Percentiles rank a stretch among this genome's conserved stretches.
Evolutionary conservation across 257 asterid genomes (phyloP).

Genomic region (Coffea eugenioides): DNA sequence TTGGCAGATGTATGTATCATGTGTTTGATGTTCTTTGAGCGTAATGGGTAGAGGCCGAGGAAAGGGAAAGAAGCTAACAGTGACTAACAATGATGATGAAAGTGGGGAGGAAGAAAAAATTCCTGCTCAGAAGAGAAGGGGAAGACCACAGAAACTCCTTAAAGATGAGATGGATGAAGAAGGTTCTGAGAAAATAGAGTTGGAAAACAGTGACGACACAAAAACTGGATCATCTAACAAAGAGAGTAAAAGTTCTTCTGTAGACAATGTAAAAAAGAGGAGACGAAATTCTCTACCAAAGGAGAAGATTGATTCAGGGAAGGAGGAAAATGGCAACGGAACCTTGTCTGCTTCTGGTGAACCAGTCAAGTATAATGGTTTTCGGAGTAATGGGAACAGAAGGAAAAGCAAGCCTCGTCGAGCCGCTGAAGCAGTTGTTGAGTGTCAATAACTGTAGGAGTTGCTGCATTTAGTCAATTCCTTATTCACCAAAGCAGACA

Average conservation of each 20-base stretch:
- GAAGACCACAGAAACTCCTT: slow-evolving; percentile 49
- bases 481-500: neutral
- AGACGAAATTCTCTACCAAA: slow-evolving; percentile 23
- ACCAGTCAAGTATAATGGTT: slow-evolving; percentile 31
- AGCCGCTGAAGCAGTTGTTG: slow-evolving; percentile 67
- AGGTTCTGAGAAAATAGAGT: slow-evolving; percentile 34
- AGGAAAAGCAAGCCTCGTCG: slow-evolving; percentile 57
- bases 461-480: neutral
- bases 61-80: slow-evolving; percentile 40
- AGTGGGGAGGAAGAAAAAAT: slow-evolving; percentile 51
- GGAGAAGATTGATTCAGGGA: slow-evolving; percentile 28
- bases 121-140: slow-evolving; percentile 51
- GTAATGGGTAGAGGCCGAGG: slow-evolving; percentile 49
- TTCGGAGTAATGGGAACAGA: slow-evolving; percentile 41
- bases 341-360: slow-evolving; percentile 37
- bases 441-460: slow-evolving; percentile 29
- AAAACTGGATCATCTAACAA: slow-evolving; percentile 23
- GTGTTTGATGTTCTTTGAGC: neutral
- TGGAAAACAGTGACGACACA: slow-evolving; percentile 36
- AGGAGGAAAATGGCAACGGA: slow-evolving; percentile 40
- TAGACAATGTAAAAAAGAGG: slow-evolving; percentile 37
- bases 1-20: neutral
- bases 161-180: slow-evolving; percentile 42
- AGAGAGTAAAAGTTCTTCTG: slow-evolving; percentile 26
- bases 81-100: slow-evolving; percentile 37